These are phyloP conservation scores for Eremothecium sinecaudum DNA, from an alignment of 1,139 yeast species.

Conservation along the genomic window DNA sequence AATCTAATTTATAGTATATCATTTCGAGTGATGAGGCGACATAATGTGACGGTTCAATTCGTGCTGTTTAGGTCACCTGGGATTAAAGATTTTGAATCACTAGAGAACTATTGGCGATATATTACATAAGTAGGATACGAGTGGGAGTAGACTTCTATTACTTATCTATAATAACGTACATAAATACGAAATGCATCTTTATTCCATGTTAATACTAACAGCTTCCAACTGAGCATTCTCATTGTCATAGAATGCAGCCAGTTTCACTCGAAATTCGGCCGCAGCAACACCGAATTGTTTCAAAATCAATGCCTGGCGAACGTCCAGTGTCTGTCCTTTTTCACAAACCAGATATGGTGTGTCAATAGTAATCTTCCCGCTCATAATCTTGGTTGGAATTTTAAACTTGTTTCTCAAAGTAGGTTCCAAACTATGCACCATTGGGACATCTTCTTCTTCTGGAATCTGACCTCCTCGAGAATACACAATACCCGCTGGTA, in stretches of 20 bases:
- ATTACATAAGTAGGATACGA: background rate
- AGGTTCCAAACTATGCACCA: constrained; percentile 92
- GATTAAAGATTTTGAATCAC: constrained; percentile 7
- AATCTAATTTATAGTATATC: constrained; percentile 21
- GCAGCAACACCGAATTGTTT: constrained; percentile 95
- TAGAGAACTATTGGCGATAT: constrained; percentile 21
- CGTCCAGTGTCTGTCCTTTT: constrained; percentile 73
- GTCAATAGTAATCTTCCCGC: constrained; percentile 73
- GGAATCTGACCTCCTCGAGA: constrained; percentile 94
- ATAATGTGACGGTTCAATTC: constrained; percentile 14
- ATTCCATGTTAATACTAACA: constrained; percentile 31
- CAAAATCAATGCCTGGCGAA: constrained; percentile 81
- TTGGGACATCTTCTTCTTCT: constrained; percentile 86
- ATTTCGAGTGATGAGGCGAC: constrained; percentile 17
- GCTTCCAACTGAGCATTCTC: constrained; percentile 34
- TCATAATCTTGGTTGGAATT: constrained; percentile 82
- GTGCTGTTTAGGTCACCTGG: constrained; percentile 6
- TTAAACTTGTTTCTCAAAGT: constrained; percentile 81
- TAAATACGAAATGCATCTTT: constrained; percentile 5
- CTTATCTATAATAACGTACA: constrained; percentile 2
- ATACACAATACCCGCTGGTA: constrained; percentile 85
- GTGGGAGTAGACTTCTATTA: background rate
- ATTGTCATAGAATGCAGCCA: constrained; percentile 66
- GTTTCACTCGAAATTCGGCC: constrained; percentile 74
- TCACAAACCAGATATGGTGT: constrained; percentile 74